These are phyloP conservation scores for Myochromella boudieri DNA, from an alignment of 768 basidiomycete genomes.

Conservation along the genomic window DNA sequence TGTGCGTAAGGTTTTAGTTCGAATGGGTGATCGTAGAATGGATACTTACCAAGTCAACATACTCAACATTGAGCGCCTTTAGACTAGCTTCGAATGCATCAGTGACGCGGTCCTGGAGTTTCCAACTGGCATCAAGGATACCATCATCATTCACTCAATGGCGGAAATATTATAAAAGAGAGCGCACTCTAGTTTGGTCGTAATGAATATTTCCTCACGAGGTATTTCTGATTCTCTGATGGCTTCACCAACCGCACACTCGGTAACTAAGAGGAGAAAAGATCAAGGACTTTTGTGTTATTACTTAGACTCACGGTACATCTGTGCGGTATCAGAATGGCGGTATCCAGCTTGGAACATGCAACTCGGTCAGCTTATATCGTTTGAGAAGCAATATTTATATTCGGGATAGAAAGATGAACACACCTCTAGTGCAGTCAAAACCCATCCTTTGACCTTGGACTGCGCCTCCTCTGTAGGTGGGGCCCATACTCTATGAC, in stretches of 20 bases:
- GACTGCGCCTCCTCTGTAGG: slow-evolving; percentile 30
- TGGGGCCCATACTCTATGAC: slow-evolving; percentile 41
- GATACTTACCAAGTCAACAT: slow-evolving; percentile 44
- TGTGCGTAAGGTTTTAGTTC: not conserved
- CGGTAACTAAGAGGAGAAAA: too few relatives aligned
- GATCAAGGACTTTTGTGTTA: too few relatives aligned
- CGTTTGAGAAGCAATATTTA: slow-evolving; percentile 40
- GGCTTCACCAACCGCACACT: slow-evolving; percentile 37
- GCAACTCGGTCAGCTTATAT: not conserved
- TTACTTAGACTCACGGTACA: too few relatives aligned
- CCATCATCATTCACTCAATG: too few relatives aligned
- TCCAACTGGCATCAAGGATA: too few relatives aligned
- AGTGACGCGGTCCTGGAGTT: slow-evolving; percentile 33
- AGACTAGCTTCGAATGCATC: slow-evolving; percentile 43
- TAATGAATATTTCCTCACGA: slow-evolving; percentile 47
- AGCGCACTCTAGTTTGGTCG: slow-evolving; percentile 46
- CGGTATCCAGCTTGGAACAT: slow-evolving; percentile 42
- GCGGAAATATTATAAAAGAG: not conserved
- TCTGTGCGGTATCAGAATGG: slow-evolving; percentile 40
- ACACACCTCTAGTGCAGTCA: too few relatives aligned
- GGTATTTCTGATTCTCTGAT: slow-evolving; percentile 49
- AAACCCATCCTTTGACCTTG: slow-evolving; percentile 36
- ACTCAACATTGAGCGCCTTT: slow-evolving; percentile 37
- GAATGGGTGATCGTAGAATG: not conserved
- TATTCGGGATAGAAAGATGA: too few relatives aligned